Percentiles rank a stretch among this genome's conserved stretches.
Conservation (phyloP, 2,329 filamentous ascomycete genomes). For the Phyllosticta ampelicida region DNA sequence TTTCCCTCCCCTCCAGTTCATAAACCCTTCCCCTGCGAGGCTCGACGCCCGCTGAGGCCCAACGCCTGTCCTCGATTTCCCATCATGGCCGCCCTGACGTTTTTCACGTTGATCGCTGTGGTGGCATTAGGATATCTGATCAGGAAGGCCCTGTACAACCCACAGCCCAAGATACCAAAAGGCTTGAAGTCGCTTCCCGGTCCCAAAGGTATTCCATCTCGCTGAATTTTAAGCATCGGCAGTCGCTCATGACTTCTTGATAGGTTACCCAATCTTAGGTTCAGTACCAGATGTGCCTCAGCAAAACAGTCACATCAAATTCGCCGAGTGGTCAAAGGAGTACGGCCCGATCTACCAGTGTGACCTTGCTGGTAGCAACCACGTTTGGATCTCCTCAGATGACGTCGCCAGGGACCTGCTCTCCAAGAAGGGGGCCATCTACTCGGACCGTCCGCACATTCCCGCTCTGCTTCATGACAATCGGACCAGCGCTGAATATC, state of each 20-base stretch:
- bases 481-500: constrained; percentile 34
- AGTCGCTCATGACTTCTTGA: background rate
- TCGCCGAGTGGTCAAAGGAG: constrained; percentile 35
- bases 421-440: constrained; percentile 34
- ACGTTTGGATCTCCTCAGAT: constrained; percentile 37
- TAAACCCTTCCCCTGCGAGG: background rate
- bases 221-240: background rate
- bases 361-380: constrained; percentile 34
- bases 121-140: constrained; percentile 17
- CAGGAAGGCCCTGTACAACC: background rate
- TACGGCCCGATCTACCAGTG: constrained; percentile 37
- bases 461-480: constrained; percentile 35
- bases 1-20: background rate
- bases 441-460: constrained; percentile 37
- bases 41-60: background rate
- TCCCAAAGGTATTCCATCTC: constrained; percentile 27
- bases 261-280: constrained; percentile 34
- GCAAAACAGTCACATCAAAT: constrained; percentile 35
- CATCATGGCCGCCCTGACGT: constrained; percentile 23
- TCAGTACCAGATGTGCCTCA: constrained; percentile 34
- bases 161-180: constrained; percentile 14
- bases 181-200: constrained; percentile 30
- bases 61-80: constrained; percentile 6
- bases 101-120: constrained; percentile 17
- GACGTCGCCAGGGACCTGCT: constrained; percentile 33